Percentiles rank a stretch among this genome's conserved stretches.
Evolutionary conservation across 768 basidiomycete species (phyloP).

Genomic region (Lentinula sp.): DNA sequence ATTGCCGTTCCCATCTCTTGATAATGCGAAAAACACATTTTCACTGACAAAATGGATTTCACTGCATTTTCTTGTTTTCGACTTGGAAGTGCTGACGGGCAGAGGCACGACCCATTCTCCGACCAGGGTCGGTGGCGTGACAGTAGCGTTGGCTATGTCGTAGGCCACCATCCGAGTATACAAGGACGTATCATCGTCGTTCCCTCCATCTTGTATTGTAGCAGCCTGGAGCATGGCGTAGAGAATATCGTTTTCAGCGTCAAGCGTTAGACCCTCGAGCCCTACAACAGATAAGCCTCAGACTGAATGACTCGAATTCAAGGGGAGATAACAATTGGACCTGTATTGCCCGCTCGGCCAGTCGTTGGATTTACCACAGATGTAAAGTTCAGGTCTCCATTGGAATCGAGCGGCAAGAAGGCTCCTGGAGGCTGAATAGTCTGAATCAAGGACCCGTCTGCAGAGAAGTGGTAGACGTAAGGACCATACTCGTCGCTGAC

Average conservation of each 20-base stretch:
- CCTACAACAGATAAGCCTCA: constrained; percentile 23
- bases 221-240: constrained; percentile 63
- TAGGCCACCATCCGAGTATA: constrained; percentile 55
- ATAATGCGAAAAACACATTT: constrained; percentile 51
- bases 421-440: constrained; percentile 57
- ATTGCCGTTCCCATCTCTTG: constrained; percentile 56
- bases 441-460: constrained; percentile 41
- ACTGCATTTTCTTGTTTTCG: constrained; percentile 45
- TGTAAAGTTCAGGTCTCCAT: constrained; percentile 48
- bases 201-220: constrained; percentile 58
- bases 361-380: constrained; percentile 39
- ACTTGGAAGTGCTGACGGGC: constrained; percentile 40
- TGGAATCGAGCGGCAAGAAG: constrained; percentile 38
- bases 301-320: too few relatives aligned
- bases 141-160: constrained; percentile 32
- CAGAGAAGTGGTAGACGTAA: constrained; percentile 51
- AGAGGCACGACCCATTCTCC: constrained; percentile 60
- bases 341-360: constrained; percentile 52
- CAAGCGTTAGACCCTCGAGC: constrained; percentile 55
- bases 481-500: constrained; percentile 68
- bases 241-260: constrained; percentile 38
- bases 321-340: constrained; percentile 17
- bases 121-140: constrained; percentile 28
- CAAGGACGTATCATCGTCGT: constrained; percentile 36
- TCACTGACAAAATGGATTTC: constrained; percentile 53